These are phyloP conservation scores for Arabis hirsuta DNA, from an alignment of 345 rosid species.

Conservation along the genomic window DNA sequence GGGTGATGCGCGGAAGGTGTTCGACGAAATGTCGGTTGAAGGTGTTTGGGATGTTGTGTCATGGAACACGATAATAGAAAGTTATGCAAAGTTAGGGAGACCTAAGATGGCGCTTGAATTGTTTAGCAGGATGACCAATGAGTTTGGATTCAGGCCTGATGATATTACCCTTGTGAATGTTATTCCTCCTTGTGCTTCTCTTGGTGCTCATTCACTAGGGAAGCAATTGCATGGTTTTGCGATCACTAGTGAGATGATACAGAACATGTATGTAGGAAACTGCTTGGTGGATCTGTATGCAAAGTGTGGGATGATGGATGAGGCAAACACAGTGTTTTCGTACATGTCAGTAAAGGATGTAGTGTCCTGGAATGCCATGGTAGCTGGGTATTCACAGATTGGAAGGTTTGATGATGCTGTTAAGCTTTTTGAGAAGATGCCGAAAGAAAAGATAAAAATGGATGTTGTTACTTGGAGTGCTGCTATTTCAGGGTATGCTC, in stretches of 20 bases:
- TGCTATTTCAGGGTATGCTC: constrained; percentile 85
- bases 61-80: constrained; percentile 73
- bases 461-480: constrained; percentile 93
- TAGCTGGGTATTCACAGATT: constrained; percentile 75
- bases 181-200: constrained; percentile 65
- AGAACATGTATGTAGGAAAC: constrained; percentile 71
- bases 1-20: constrained; percentile 63
- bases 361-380: constrained; percentile 91
- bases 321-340: constrained; percentile 60
- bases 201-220: constrained; percentile 51
- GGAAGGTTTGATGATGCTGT: constrained; percentile 74
- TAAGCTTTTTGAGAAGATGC: constrained; percentile 64
- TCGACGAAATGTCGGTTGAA: constrained; percentile 60
- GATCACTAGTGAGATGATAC: constrained; percentile 51
- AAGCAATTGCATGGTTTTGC: constrained; percentile 68
- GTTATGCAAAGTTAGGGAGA: constrained; percentile 59
- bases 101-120: constrained; percentile 47
- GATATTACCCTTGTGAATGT: constrained; percentile 71
- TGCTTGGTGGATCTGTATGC: constrained; percentile 89
- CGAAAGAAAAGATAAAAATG: constrained; percentile 54
- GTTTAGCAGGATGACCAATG: constrained; percentile 58
- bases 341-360: constrained; percentile 68
- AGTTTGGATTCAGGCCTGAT: constrained; percentile 50
- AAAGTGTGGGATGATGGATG: constrained; percentile 69
- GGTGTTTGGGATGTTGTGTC: constrained; percentile 66